Conservation (phyloP, 2,329 filamentous ascomycete species). For the Fusarium coffeatum region DNA sequence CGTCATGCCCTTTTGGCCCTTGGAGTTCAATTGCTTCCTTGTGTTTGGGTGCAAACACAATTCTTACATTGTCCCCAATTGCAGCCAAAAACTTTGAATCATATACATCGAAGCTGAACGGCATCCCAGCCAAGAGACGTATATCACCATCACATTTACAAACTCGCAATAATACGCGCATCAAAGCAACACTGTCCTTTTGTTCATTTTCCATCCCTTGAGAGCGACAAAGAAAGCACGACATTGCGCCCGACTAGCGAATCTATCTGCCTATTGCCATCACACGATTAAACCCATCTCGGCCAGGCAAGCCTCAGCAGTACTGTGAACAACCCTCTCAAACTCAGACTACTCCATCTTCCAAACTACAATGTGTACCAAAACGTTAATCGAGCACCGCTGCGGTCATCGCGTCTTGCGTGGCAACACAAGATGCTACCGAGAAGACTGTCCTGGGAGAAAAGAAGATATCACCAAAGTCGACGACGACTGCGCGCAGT, state of each 20-base stretch:
- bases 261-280: not conserved
- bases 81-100: not conserved
- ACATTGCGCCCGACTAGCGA: not conserved
- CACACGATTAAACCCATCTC: not conserved
- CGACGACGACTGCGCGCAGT: slow-evolving; percentile 51
- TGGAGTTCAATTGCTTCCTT: slow-evolving; percentile 24
- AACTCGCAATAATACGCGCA: slow-evolving; percentile 5
- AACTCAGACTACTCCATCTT: not conserved
- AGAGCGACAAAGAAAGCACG: not conserved
- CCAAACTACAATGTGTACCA: slow-evolving; percentile 50
- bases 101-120: slow-evolving; percentile 4
- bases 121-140: slow-evolving; percentile 10
- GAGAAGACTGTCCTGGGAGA: slow-evolving; percentile 47
- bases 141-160: slow-evolving; percentile 1
- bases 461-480: slow-evolving; percentile 49
- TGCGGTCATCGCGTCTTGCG: slow-evolving; percentile 53
- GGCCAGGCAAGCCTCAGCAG: not conserved
- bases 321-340: not conserved
- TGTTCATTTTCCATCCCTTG: not conserved
- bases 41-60: slow-evolving; percentile 15
- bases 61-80: slow-evolving; percentile 10
- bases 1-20: slow-evolving; percentile 26
- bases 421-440: slow-evolving; percentile 53
- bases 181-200: slow-evolving; percentile 12
- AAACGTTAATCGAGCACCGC: slow-evolving; percentile 50